Evolutionary conservation across 179 eudicot species (phyloP).

Genomic region (Spergularia azorica): DNA sequence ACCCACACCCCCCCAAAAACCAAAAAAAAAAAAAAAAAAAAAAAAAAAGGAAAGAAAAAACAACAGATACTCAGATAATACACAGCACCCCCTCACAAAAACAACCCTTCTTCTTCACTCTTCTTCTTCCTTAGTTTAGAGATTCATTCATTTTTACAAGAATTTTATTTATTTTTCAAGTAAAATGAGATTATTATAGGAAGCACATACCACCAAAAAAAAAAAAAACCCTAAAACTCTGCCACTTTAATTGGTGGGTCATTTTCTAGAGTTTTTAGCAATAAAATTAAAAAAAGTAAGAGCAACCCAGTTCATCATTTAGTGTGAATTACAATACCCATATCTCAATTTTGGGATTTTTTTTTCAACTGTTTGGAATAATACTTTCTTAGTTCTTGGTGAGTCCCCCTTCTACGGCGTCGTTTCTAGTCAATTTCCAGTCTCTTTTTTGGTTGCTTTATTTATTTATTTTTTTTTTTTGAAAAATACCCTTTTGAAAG

Average conservation of each 20-base stretch:
- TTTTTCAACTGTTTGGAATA: constrained; percentile 1
- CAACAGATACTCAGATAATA: constrained; percentile 23
- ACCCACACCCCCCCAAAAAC: constrained; percentile 15
- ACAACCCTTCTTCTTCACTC: not conserved
- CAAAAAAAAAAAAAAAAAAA: not conserved
- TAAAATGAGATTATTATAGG: not conserved
- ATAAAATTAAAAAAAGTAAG: not conserved
- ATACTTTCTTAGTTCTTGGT: constrained; percentile 23
- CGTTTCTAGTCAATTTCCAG: constrained; percentile 26
- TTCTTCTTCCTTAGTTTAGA: constrained; percentile 16
- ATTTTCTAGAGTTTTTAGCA: too few species aligned
- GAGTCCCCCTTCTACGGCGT: constrained; percentile 21
- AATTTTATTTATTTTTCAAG: not conserved
- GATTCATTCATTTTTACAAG: constrained; percentile 23
- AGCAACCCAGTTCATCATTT: constrained; percentile 20
- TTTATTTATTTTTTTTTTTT: not conserved
- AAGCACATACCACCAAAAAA: not conserved
- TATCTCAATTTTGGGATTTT: constrained; percentile 26
- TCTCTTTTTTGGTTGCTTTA: constrained; percentile 24
- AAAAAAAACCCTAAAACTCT: constrained; percentile 13
- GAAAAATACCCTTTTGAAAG: constrained; percentile 21
- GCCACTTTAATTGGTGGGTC: constrained; percentile 34
- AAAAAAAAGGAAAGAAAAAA: not conserved
- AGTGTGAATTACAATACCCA: constrained; percentile 23
- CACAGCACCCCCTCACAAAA: constrained; percentile 10